Evolutionary conservation across 2,329 filamentous ascomycete species (phyloP).

Genomic region (Neodidymelliopsis sp.): DNA sequence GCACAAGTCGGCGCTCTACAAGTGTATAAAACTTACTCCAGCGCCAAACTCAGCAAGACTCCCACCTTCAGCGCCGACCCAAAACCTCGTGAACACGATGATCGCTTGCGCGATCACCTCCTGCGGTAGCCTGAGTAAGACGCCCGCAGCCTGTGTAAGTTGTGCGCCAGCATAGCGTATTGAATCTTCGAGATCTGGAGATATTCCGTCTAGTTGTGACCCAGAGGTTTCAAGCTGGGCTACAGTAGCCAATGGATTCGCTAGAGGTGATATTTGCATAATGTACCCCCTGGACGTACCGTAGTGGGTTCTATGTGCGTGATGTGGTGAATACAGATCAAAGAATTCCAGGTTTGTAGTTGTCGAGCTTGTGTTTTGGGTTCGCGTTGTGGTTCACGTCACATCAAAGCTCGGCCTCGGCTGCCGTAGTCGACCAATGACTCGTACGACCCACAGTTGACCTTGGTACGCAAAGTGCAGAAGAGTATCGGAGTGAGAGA

Average conservation of each 20-base stretch:
- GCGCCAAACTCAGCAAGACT: slow-evolving; percentile 59
- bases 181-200: slow-evolving; percentile 73
- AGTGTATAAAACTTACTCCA: slow-evolving; percentile 60
- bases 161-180: slow-evolving; percentile 75
- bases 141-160: slow-evolving; percentile 78
- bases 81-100: slow-evolving; percentile 82
- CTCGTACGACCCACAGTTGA: neutral
- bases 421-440: neutral
- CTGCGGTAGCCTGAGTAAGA: slow-evolving; percentile 84
- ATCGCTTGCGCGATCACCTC: slow-evolving; percentile 86
- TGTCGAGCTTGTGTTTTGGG: slow-evolving; percentile 7
- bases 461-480: neutral
- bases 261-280: slow-evolving; percentile 54
- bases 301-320: neutral
- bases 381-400: neutral
- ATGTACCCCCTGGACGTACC: neutral
- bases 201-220: slow-evolving; percentile 65
- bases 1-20: neutral
- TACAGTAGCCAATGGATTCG: slow-evolving; percentile 76
- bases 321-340: too few relatives aligned
- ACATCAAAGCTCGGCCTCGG: slow-evolving; percentile 4
- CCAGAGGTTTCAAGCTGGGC: slow-evolving; percentile 69
- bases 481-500: neutral
- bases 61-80: slow-evolving; percentile 66
- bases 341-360: too few relatives aligned